Conservation (phyloP, 2,329 filamentous ascomycete species). For the Fusarium penzigii region DNA sequence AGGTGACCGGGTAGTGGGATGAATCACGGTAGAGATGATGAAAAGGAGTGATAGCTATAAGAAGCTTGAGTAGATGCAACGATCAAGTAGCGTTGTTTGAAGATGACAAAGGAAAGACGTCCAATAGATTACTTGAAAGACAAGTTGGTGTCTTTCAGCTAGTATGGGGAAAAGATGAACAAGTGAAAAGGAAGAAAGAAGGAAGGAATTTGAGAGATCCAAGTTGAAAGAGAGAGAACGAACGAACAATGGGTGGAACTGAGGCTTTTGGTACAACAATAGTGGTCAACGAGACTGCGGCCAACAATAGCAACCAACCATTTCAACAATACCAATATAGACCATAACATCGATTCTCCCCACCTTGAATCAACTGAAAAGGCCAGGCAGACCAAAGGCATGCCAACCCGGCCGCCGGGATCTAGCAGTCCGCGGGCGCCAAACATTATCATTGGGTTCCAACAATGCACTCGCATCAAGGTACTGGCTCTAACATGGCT, state of each 20-base stretch:
- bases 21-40: conserved; percentile 5
- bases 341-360: not conserved
- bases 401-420: conserved; percentile 13
- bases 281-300: conserved; percentile 14
- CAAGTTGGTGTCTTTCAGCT: conserved; percentile 5
- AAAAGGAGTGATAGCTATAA: conserved; percentile 15
- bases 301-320: conserved; percentile 14
- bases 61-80: conserved; percentile 3
- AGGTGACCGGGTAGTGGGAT: not conserved
- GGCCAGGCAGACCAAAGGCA: not conserved
- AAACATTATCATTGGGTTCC: conserved; percentile 26
- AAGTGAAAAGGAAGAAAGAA: not conserved
- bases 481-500: conserved; percentile 18
- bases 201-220: not conserved
- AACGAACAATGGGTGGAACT: conserved; percentile 11
- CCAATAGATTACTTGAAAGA: conserved; percentile 12
- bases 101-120: conserved; percentile 27
- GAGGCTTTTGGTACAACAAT: conserved; percentile 6
- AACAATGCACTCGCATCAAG: conserved; percentile 16
- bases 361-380: conserved; percentile 3
- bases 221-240: not conserved
- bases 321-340: conserved; percentile 7
- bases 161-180: conserved; percentile 9
- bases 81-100: conserved; percentile 9
- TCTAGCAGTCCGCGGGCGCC: conserved; percentile 18